Evolutionary conservation across 768 basidiomycete genomes (phyloP).

Genomic region (Dictyophora rubrovolvata): DNA sequence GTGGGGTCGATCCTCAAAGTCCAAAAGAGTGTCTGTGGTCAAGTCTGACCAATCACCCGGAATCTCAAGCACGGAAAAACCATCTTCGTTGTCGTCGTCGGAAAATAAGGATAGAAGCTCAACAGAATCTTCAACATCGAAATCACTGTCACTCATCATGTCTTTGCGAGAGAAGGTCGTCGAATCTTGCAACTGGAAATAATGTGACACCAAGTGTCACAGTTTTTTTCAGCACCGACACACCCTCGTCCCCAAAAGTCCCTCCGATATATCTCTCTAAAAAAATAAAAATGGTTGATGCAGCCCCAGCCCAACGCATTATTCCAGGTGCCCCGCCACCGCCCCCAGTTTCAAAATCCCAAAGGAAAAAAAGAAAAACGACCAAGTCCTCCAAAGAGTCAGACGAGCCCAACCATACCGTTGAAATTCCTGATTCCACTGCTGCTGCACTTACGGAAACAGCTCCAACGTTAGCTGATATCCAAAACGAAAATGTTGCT

Average conservation of each 20-base stretch:
- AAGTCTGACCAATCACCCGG: not conserved
- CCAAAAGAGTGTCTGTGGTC: not conserved
- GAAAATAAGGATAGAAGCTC: not conserved
- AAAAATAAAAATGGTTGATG: constrained; percentile 3
- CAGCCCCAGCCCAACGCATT: constrained; percentile 27
- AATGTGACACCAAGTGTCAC: not conserved
- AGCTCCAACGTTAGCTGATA: constrained; percentile 37
- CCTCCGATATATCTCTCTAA: not conserved
- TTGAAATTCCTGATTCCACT: constrained; percentile 33
- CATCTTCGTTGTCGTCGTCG: not conserved
- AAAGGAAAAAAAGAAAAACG: constrained; percentile 61
- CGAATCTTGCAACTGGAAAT: not conserved
- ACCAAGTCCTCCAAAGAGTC: constrained; percentile 29
- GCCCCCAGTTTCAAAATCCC: constrained; percentile 45
- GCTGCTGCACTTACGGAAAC: constrained; percentile 39
- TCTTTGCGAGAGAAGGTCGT: not conserved
- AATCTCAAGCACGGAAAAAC: not conserved
- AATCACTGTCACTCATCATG: not conserved
- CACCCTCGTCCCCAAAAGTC: not conserved
- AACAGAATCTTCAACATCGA: not conserved
- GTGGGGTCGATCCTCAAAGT: not conserved
- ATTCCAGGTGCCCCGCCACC: constrained; percentile 74
- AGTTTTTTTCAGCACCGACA: not conserved
- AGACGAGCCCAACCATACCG: constrained; percentile 28
- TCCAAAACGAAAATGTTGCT: constrained; percentile 36